Evolutionary conservation across 1,139 yeast genomes (phyloP).

Genomic region (Pichia sp.): DNA sequence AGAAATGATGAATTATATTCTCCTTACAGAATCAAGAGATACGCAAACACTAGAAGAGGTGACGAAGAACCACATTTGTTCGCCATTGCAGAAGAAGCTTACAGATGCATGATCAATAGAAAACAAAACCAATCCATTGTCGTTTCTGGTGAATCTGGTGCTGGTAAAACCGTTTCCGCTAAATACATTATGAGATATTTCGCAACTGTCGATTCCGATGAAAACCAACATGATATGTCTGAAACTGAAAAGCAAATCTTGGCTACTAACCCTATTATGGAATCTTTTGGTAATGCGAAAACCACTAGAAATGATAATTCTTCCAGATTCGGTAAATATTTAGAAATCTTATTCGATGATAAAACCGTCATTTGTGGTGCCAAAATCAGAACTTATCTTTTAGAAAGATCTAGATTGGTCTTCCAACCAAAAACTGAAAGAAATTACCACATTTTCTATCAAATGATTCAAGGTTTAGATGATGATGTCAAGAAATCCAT

Average conservation of each 20-base stretch:
- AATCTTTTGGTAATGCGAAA: conserved; percentile 98
- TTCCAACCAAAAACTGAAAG: conserved; percentile 89
- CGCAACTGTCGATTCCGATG: conserved; percentile 78
- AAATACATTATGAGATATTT: conserved; percentile 97
- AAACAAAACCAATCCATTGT: conserved; percentile 90
- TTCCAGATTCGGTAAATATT: conserved; percentile 94
- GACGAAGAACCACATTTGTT: conserved; percentile 96
- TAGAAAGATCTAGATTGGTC: conserved; percentile 92
- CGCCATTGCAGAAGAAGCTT: conserved; percentile 99
- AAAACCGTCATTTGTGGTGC: conserved; percentile 88
- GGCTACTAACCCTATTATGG: conserved; percentile 98
- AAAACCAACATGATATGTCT: conserved; percentile 68
- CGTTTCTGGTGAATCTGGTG: conserved; percentile 98
- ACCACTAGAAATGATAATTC: conserved; percentile 97
- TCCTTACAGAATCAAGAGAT: conserved; percentile 89
- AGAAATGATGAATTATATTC: conserved; percentile 88
- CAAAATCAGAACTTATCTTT: conserved; percentile 83
- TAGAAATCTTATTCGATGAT: conserved; percentile 83
- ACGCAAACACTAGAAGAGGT: conserved; percentile 89
- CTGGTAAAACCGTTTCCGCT: conserved; percentile 97
- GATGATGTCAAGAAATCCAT: conserved; percentile 57
- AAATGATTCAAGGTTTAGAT: conserved; percentile 75
- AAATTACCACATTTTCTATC: conserved; percentile 95
- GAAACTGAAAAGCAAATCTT: conserved; percentile 92
- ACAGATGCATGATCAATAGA: conserved; percentile 88